Evolutionary conservation across 2,329 filamentous ascomycete species (phyloP), one percentile per base, ranked within the genome.

Genomic region (Cordyceps cicadae): DNA sequence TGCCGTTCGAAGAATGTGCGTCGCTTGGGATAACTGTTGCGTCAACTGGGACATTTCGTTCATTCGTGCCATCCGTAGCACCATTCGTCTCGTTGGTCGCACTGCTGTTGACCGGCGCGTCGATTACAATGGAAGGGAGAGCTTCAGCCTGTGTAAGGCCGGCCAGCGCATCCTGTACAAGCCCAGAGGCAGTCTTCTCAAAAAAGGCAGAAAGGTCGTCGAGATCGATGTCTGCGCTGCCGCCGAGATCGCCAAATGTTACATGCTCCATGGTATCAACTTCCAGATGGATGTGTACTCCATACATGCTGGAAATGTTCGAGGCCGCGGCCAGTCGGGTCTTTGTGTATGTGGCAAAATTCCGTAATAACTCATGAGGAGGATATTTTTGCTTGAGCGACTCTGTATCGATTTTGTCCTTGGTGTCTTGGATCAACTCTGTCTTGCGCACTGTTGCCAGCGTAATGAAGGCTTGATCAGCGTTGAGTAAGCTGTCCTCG

Each of bases 161-260:
- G 39, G 75, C 75, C 50, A 77, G 65, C 26, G 73, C 74, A 62
- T 75, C 70, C 46, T 76, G 72, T 12, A 77, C 74, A 2, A 77
- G 68, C 14, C 73, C 73, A 1, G 73, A 75, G 6, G 75, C 72
- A 0, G 74, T 75, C 65, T 73, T 75, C 59, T 77, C 74, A 54
- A 77, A 74, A 61, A 77, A 74, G 1, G 75, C 76, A 15, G 74
- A 75, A 5, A 77, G 66, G 39, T 77, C 74, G 51, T 76, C 74
- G 62, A 75, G 63, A 59, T 77, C 74, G 5, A 75, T 64, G 24
- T 73, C 72, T 17, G 66, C 62, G 14, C 75, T 69, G 21, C 65
- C 70, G 0, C 64, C 55, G 6, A 62, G 63, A 24, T 72, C 70
- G 6, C 61, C 37, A 50, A 64, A 64, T n/a, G 69, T 64, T 34